Base-by-base conservation (phyloP, 306 rosid species). In the Trichosanthes truncata region DNA sequence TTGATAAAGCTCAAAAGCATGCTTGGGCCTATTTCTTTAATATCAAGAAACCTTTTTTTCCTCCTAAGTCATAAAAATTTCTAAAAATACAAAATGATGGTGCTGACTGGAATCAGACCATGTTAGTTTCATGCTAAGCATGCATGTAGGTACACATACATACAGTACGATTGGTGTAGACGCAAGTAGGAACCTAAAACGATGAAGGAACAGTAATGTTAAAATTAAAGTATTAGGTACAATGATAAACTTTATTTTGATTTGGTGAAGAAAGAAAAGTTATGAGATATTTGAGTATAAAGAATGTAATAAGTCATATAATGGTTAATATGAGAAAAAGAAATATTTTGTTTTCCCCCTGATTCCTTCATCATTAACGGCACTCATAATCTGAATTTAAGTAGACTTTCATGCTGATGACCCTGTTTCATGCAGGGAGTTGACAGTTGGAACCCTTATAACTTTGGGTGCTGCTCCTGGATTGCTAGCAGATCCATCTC, bases 401-500 rank as follows among this genome's bases (percentile, higher is more conserved):
- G 59, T 26, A 46, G 8, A 25, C 9, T 73, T 78, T 35, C 79
- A 65, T 81, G 41, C 23, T 80, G 68, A 76, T 46, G 76, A 78
- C 81, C 63, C 76, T 81, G 77, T 60, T 57, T 77, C 78, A 77
- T 82, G 55, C 80, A 93, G 98, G 79, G 98, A 93, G 89, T 83
- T 87, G 81, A 89, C 93, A 65, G 92, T 93, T 67, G 95, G 80
- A 72, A 61, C 85, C 82, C 98, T 93, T 78, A 79, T 91, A 76
- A 79, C 88, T 82, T 81, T 83, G 84, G 89, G 92, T 63, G 97
- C 95, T 23, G 83, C 81, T 77, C 83, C 91, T 84, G 98, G 95
- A 65, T 86, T 86, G 40, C 6, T 45, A 79, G 84, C 98, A 0
- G 98, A 93, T 84, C 98, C 98, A 77, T 84, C 95, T 81, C 97